Evolutionary conservation across 768 basidiomycete genomes (phyloP).

Genomic region (Boletus fagicola): DNA sequence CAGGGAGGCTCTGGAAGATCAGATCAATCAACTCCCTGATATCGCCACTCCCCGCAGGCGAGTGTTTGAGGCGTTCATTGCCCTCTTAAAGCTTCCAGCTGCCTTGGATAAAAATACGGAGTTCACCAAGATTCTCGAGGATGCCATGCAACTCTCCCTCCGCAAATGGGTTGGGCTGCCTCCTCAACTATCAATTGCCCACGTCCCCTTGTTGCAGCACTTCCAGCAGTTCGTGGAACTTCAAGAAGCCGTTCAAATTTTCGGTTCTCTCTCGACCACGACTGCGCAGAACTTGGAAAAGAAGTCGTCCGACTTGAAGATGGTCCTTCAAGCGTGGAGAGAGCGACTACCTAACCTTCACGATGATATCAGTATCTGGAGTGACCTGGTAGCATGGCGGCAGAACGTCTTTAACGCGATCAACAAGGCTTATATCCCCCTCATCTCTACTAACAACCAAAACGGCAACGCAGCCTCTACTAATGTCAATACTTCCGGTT

Average conservation of each 20-base stretch:
- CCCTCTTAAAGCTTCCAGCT: constrained; percentile 80
- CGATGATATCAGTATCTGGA: constrained; percentile 99
- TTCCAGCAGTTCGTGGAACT: constrained; percentile 99
- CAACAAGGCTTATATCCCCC: constrained; percentile 92
- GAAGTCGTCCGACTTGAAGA: constrained; percentile 92
- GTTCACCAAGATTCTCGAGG: constrained; percentile 86
- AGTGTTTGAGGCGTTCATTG: constrained; percentile 95
- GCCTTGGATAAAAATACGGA: constrained; percentile 82
- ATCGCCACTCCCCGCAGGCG: constrained; percentile 92
- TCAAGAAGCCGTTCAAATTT: constrained; percentile 93
- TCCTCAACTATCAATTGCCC: constrained; percentile 81
- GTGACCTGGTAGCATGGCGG: constrained; percentile 97
- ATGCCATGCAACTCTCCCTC: constrained; percentile 93
- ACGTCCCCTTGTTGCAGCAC: constrained; percentile 91
- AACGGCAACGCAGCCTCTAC: constrained; percentile 48
- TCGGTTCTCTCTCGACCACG: constrained; percentile 84
- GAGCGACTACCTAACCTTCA: constrained; percentile 93
- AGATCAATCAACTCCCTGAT: constrained; percentile 76
- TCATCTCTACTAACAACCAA: constrained; percentile 64
- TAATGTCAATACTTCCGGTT: constrained; percentile 81
- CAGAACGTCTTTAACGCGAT: constrained; percentile 98
- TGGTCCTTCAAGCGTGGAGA: constrained; percentile 95
- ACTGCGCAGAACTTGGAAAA: constrained; percentile 88
- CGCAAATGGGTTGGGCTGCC: constrained; percentile 96
- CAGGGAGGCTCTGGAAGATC: constrained; percentile 73